Base-by-base conservation (phyloP, 2,329 filamentous ascomycete genomes). In the Aspergillus sp. region DNA sequence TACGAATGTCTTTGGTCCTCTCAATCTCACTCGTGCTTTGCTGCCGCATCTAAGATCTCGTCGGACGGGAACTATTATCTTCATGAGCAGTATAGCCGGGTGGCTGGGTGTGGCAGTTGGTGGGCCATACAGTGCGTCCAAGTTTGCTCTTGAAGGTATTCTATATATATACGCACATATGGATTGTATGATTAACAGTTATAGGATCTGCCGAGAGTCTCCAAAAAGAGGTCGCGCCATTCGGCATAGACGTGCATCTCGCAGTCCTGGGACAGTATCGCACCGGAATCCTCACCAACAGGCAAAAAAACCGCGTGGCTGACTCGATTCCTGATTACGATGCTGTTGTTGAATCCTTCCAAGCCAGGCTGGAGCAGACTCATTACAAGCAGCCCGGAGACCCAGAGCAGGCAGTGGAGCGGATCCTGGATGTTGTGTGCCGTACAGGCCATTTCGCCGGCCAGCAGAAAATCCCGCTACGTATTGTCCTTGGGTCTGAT, bases 261-360 rank as follows among this genome's bases (percentile, higher is more conserved):
- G 59, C 79, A 3, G 76, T 78, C 46, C 75, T 76, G 0, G 77
- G 77, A 0, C 74, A 75, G 45, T 79, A 80, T 53, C 70, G 76
- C 2, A 80, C 76, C 0, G 60, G 55, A 0, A 73, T 81, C 39
- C 65, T 79, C 6, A 67, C 71, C 5, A 11, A 42, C 2, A 38
- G 37, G 5, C 42, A 47, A n/a, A 33, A 10, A 31, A 37, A 5
- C 32, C 38, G 13, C n/a, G 37, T 31, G 11, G 40, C 1, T 30
- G 40, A 11, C 19, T 42, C 5, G 32, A 45, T 33, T 33, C 5
- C 4, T 10, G 52, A 47, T 7, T 53, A 53, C 31, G 42, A 37
- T 3, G 42, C 43, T 28, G 28, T 44, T 2, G 45, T 47, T 11
- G 26, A 43, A 6, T 11, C 29, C 1, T 19, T 50, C 8, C n/a